A percentile compares a stretch with the other conserved stretches of the same genome.
Conservation (phyloP, 2,329 filamentous ascomycete genomes). For the Cadophora malorum region DNA sequence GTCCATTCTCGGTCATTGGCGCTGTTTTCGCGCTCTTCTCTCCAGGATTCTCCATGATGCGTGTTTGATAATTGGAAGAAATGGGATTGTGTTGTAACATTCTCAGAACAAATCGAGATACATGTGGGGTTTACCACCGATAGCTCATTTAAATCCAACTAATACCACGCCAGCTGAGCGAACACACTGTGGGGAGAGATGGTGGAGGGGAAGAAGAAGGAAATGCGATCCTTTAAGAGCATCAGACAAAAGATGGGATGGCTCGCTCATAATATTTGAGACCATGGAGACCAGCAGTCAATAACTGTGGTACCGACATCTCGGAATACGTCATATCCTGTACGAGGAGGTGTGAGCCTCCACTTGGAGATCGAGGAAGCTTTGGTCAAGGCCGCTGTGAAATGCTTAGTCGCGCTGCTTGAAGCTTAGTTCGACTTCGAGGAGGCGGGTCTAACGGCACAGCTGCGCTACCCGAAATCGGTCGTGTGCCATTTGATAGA, state of each 20-base stretch:
- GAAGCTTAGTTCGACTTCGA: constrained; percentile 25
- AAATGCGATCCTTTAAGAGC: neutral
- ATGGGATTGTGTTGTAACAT: neutral
- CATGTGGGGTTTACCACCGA: constrained; percentile 3
- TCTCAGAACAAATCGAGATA: neutral
- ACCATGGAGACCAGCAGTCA: neutral
- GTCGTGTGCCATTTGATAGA: constrained; percentile 9
- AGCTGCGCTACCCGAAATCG: neutral
- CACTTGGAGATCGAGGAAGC: constrained; percentile 16
- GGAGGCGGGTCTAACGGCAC: constrained; percentile 9
- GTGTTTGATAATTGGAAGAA: neutral
- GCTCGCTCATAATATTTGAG: neutral
- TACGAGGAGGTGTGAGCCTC: neutral
- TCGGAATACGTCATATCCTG: constrained; percentile 26
- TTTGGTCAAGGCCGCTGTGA: constrained; percentile 17
- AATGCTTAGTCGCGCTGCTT: constrained; percentile 23
- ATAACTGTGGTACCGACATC: constrained; percentile 1
- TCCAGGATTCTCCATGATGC: neutral
- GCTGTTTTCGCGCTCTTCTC: constrained; percentile 5
- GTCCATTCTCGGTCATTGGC: neutral
- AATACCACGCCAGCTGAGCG: neutral
- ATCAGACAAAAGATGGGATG: neutral
- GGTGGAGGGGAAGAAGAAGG: neutral
- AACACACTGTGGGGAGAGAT: neutral
- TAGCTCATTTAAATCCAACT: neutral